Conservation (phyloP, 768 basidiomycete genomes). For the Russula lepida region DNA sequence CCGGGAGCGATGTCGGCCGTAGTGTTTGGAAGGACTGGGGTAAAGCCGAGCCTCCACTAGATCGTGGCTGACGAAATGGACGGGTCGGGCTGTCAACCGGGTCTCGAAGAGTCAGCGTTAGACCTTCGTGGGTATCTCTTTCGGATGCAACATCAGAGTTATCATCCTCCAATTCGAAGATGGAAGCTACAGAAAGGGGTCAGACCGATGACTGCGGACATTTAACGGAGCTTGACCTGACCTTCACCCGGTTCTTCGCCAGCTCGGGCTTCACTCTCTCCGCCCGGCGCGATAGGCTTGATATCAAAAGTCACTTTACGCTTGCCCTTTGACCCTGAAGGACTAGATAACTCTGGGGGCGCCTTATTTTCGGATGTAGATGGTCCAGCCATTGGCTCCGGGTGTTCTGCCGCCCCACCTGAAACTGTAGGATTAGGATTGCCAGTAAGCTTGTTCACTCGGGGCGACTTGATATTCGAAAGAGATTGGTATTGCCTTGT, state of each 20-base stretch:
- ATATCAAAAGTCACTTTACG: conserved; percentile 70
- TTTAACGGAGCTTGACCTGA: conserved; percentile 13
- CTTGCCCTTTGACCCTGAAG: conserved; percentile 39
- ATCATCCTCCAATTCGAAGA: conserved; percentile 65
- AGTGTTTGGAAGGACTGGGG: conserved; percentile 52
- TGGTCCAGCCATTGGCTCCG: conserved; percentile 1
- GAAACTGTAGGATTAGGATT: neutral
- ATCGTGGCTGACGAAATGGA: conserved; percentile 22
- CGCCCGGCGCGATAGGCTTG: conserved; percentile 42
- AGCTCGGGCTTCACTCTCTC: conserved; percentile 23
- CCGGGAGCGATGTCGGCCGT: conserved; percentile 62
- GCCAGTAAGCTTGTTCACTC: conserved; percentile 14
- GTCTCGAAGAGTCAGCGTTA: conserved; percentile 32
- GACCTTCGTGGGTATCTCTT: conserved; percentile 25
- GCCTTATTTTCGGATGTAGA: conserved; percentile 8
- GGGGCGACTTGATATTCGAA: conserved; percentile 7
- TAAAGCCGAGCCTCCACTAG: conserved; percentile 32
- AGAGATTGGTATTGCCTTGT: conserved; percentile 11
- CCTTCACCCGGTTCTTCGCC: conserved; percentile 31
- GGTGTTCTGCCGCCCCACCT: neutral
- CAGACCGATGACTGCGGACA: conserved; percentile 2
- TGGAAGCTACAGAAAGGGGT: conserved; percentile 40
- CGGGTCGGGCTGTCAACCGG: conserved; percentile 25
- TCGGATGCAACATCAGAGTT: conserved; percentile 28
- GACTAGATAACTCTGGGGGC: conserved; percentile 5